Conservation (phyloP, 2,329 filamentous ascomycete genomes). For the Fusarium tricinctum region DNA sequence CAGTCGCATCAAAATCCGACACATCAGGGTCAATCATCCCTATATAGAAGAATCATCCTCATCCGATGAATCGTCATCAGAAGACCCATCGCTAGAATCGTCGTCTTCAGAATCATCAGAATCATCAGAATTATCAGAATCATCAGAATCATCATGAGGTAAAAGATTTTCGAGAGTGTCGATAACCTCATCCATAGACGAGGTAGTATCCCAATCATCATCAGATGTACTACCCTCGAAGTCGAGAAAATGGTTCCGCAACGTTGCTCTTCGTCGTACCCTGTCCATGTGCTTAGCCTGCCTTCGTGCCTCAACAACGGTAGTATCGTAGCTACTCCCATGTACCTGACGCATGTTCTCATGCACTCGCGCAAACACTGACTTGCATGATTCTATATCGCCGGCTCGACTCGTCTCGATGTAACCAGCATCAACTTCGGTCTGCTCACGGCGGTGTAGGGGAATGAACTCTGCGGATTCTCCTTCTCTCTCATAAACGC, state of each 20-base stretch:
- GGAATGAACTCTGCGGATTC: background rate
- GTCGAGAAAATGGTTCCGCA: background rate
- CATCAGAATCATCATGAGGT: too few species aligned
- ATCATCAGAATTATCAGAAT: too few species aligned
- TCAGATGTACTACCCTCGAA: background rate
- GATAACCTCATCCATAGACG: too few species aligned
- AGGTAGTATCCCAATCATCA: background rate
- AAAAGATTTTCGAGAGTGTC: too few species aligned
- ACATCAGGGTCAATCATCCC: too few species aligned
- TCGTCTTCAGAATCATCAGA: too few species aligned
- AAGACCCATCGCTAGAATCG: too few species aligned
- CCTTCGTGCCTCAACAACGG: background rate
- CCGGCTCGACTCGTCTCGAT: background rate
- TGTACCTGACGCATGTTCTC: background rate
- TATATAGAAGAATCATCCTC: too few species aligned
- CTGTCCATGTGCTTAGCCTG: background rate
- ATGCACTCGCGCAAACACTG: background rate
- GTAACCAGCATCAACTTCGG: background rate
- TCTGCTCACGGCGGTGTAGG: fast-evolving
- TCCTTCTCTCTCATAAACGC: background rate
- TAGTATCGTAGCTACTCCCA: background rate
- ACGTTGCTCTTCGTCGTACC: background rate
- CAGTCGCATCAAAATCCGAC: too few species aligned
- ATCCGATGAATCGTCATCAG: too few species aligned
- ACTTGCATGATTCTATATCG: background rate